A percentile compares a stretch with the other conserved stretches of the same genome.
These are phyloP conservation scores for Nematocida sp. DNA, from an alignment of 371 early-diverging fungal species.

Conservation along the genomic window DNA sequence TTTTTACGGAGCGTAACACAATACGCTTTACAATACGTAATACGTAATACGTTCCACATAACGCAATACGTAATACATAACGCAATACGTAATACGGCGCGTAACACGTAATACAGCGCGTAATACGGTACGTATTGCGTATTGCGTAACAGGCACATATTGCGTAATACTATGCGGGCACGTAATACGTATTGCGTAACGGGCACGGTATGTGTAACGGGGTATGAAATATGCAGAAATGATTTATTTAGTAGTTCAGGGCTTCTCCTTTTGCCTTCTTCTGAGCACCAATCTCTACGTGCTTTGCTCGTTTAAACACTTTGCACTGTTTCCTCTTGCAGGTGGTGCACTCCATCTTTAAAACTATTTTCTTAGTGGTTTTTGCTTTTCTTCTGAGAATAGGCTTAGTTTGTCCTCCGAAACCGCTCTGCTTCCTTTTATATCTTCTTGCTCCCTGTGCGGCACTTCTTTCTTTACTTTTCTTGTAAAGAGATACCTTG, in stretches of 20 bases:
- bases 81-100: too few species aligned
- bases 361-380: constrained; percentile 89
- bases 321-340: constrained; percentile 91
- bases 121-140: too few species aligned
- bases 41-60: too few species aligned
- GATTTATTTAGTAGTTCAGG: constrained; percentile 65
- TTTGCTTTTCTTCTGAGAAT: constrained; percentile 72
- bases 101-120: too few species aligned
- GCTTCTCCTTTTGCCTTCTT: constrained; percentile 74
- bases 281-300: constrained; percentile 97
- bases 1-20: too few species aligned
- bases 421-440: constrained; percentile 79
- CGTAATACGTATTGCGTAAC: too few species aligned
- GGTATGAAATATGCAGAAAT: too few species aligned
- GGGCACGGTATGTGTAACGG: too few species aligned
- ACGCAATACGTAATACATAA: too few species aligned
- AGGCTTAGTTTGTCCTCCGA: constrained; percentile 98
- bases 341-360: constrained; percentile 90
- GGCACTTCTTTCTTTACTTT: constrained; percentile 88
- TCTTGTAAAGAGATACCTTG: constrained; percentile 98
- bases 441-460: constrained; percentile 83
- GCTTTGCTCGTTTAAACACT: constrained; percentile 94
- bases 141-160: too few species aligned
- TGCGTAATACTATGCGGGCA: too few species aligned
- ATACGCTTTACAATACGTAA: too few species aligned